Base-by-base conservation (phyloP, 2,329 filamentous ascomycete species). In the Aphanoascus verrucosus region DNA sequence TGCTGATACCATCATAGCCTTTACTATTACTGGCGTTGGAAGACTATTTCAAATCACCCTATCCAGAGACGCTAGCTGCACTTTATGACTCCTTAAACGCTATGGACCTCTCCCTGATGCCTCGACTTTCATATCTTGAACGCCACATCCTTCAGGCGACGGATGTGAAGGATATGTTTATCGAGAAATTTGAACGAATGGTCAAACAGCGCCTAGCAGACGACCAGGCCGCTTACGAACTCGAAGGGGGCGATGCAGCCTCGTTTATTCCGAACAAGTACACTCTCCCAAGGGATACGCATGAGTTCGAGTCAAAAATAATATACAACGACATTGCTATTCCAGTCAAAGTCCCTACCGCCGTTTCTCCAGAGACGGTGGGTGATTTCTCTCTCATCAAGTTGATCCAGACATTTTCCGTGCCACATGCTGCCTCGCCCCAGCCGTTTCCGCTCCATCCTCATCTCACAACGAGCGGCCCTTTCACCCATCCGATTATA, bases 381-480 rank as follows among this genome's bases (percentile, higher is more conserved):
- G 93, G 93, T 57, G 93, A 98, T 71, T 98, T 98, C 66, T 97
- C 90, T 37, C 78, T 98, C 54, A 86, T 98, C 72, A 97, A 97
- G 69, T 82, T 98, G 52, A 95, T 98, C 59, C 89, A 95, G 63
- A 95, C 87, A 52, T 97, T 97, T 68, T 87, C 88, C 42, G 82
- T 84, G 9, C 78, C 86, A 15, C 91, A 97, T 67, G 73, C 83
- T n/a, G 84, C 88, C 62, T 80, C 84, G 8, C 86, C 88, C 3
- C 86, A 94, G 62, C 83, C 89, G 1, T 98, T 97, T 65, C 73
- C 84, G 4, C 75, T 89, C 42, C 93, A 98, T 67, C 82, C 90
- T 9, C 93, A 98, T 68, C 79, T 98, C 14, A 98, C 93, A 1
- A 97, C 91, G 3, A 90, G 86, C 64, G 93, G 93, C 2, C 78